These are phyloP conservation scores for Curvularia hawaiiensis DNA, from an alignment of 2,329 filamentous ascomycete genomes.

Conservation along the genomic window DNA sequence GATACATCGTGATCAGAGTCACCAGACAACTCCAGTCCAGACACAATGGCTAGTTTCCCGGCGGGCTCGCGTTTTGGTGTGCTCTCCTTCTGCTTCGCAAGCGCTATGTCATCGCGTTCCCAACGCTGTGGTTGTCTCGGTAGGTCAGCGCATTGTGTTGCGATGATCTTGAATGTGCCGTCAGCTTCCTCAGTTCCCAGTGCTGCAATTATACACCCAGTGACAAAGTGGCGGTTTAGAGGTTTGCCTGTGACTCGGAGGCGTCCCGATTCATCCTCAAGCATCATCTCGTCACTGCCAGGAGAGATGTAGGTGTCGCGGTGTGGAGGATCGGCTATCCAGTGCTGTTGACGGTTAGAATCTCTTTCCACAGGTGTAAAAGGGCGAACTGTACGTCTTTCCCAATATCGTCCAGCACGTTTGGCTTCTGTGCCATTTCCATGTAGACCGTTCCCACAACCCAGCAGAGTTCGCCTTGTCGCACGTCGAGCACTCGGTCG, in stretches of 20 bases:
- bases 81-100: constrained; percentile 43
- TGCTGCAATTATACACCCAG: constrained; percentile 91
- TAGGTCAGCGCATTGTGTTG: constrained; percentile 86
- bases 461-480: constrained; percentile 96
- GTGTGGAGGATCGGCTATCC: constrained; percentile 81
- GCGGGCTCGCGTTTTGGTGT: constrained; percentile 52
- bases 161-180: constrained; percentile 91
- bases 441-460: constrained; percentile 94
- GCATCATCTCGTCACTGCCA: constrained; percentile 72
- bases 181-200: constrained; percentile 92
- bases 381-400: constrained; percentile 70
- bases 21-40: constrained; percentile 83
- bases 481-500: constrained; percentile 90
- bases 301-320: constrained; percentile 76
- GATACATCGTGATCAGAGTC: constrained; percentile 75
- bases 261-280: constrained; percentile 95
- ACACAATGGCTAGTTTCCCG: constrained; percentile 85
- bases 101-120: constrained; percentile 64
- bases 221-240: constrained; percentile 76
- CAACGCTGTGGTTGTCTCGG: constrained; percentile 81
- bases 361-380: background rate
- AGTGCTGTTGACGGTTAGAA: constrained; percentile 64
- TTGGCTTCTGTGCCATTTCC: constrained; percentile 95
- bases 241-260: constrained; percentile 76
- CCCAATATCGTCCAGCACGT: constrained; percentile 91